Conservation (phyloP, 176 grass and related monocot species). For the Pharus latifolius region DNA sequence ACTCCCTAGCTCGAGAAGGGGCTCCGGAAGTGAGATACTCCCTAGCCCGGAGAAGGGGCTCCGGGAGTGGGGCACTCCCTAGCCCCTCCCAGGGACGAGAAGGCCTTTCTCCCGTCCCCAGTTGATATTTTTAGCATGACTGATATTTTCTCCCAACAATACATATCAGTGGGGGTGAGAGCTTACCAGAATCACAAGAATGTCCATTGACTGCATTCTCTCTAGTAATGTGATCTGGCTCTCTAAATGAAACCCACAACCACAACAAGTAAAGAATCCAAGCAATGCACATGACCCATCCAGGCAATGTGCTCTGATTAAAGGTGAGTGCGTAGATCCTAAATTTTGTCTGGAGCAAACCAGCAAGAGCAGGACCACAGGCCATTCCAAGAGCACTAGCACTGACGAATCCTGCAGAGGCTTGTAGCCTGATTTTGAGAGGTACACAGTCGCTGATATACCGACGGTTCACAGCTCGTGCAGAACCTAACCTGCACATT, state of each 20-base stretch:
- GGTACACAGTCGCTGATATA: constrained; percentile 98
- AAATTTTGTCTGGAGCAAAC: constrained; percentile 80
- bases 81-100: too few relatives aligned
- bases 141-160: background rate
- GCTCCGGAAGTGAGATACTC: too few relatives aligned
- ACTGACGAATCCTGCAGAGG: constrained; percentile 92
- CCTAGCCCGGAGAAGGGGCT: too few relatives aligned
- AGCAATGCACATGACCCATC: constrained; percentile 87
- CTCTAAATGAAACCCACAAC: constrained; percentile 84
- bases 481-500: constrained; percentile 80
- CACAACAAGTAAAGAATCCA: constrained; percentile 82
- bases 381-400: constrained; percentile 97
- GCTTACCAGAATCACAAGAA: constrained; percentile 42
- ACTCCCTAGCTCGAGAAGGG: too few relatives aligned
- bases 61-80: too few relatives aligned
- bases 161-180: background rate
- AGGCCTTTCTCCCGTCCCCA: too few relatives aligned
- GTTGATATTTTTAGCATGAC: too few relatives aligned
- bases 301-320: constrained; percentile 86
- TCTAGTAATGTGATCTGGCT: constrained; percentile 40
- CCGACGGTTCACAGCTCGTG: constrained; percentile 85
- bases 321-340: constrained; percentile 65
- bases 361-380: constrained; percentile 90
- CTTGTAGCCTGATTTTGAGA: constrained; percentile 69
- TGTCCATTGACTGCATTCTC: constrained; percentile 3